Evolutionary conservation across 768 basidiomycete species (phyloP).

Genomic region (Amanita rubescens): DNA sequence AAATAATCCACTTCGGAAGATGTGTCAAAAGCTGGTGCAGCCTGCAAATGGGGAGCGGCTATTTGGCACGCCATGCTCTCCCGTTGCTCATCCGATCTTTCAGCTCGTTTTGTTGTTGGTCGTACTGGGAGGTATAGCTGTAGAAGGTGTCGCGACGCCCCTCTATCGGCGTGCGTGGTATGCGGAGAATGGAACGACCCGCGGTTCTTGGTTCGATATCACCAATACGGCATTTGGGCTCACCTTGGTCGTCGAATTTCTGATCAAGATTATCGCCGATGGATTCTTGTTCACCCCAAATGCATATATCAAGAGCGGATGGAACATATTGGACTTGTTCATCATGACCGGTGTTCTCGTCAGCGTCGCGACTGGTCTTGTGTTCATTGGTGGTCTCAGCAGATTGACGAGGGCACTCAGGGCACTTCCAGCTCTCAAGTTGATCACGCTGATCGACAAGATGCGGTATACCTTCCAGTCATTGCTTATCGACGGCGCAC

Average conservation of each 20-base stretch:
- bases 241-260: constrained; percentile 69
- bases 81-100: constrained; percentile 60
- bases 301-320: constrained; percentile 84
- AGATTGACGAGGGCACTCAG: constrained; percentile 82
- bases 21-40: constrained; percentile 78
- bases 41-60: constrained; percentile 85
- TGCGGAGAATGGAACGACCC: constrained; percentile 44
- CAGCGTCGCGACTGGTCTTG: constrained; percentile 63
- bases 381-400: constrained; percentile 72
- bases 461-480: constrained; percentile 85
- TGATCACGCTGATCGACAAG: constrained; percentile 83
- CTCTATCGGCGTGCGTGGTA: constrained; percentile 73
- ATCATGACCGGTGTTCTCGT: constrained; percentile 73
- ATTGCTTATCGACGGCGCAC: constrained; percentile 78
- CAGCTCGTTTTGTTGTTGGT: constrained; percentile 66
- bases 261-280: constrained; percentile 89
- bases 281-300: constrained; percentile 89
- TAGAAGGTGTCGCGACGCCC: constrained; percentile 81
- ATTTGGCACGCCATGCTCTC: constrained; percentile 66
- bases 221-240: constrained; percentile 68
- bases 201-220: constrained; percentile 83
- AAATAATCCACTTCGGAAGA: constrained; percentile 57
- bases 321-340: constrained; percentile 87
- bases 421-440: constrained; percentile 78
- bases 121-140: constrained; percentile 74